A percentile compares a stretch with the other conserved stretches of the same genome.
phyloP scores from a whole-genome alignment of 202 grass and related monocot genomes.

The Elaeis oleifera region DNA sequence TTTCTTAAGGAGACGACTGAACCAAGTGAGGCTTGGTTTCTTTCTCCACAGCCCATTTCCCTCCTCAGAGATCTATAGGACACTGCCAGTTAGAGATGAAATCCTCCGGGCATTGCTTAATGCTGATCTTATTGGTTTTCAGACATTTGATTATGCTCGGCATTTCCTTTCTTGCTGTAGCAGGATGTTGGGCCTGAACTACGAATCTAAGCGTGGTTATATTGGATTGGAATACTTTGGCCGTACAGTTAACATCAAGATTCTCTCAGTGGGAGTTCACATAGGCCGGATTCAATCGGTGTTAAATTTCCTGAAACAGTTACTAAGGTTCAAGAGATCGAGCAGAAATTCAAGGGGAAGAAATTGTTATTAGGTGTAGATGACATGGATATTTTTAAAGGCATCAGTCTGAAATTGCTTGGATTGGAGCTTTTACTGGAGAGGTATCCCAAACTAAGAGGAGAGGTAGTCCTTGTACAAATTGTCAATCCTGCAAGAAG shows the following conservation, averaged over 20 bases:
- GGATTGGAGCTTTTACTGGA: conserved; percentile 76
- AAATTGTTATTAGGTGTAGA: conserved; percentile 79
- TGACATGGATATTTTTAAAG: conserved; percentile 91
- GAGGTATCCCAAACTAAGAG: conserved; percentile 60
- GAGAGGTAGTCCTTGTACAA: conserved; percentile 65
- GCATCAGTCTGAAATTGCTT: conserved; percentile 84
- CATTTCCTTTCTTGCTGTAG: conserved; percentile 93
- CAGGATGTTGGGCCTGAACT: conserved; percentile 67
- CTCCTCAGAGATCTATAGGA: no score
- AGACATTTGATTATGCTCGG: conserved; percentile 91
- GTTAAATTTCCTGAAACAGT: conserved; percentile 53
- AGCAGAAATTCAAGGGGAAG: conserved; percentile 52
- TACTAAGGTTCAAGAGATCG: conserved; percentile 65
- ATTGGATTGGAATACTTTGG: conserved; percentile 93
- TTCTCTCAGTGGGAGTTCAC: conserved; percentile 83
- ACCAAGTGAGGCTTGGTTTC: no score
- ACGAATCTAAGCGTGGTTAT: conserved; percentile 90
- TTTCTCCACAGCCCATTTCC: no score
- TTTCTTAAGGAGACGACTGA: no score
- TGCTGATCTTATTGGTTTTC: conserved; percentile 94
- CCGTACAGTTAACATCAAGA: conserved; percentile 76
- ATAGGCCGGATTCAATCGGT: conserved; percentile 57
- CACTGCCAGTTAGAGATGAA: conserved; percentile 55
- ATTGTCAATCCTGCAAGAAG: conserved; percentile 89
- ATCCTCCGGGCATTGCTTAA: conserved; percentile 84